Conservation (phyloP, 1,284 basidiomycete genomes). For the Trametes versicolor region DNA sequence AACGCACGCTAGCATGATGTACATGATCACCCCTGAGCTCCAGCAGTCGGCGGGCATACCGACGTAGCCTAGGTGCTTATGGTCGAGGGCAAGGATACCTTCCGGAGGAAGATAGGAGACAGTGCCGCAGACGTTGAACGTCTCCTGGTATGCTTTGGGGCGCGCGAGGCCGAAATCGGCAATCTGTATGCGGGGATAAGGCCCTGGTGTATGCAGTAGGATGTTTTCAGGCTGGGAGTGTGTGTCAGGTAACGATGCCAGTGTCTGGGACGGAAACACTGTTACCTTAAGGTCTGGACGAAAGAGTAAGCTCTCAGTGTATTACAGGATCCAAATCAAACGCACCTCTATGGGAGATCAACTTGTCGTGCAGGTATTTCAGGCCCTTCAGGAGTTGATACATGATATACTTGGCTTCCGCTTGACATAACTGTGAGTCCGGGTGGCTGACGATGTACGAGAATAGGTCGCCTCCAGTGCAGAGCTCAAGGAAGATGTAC, state of each 20-base stretch:
- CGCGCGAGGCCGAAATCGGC: constrained; percentile 90
- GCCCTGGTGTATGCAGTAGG: constrained; percentile 75
- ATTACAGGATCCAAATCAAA: neutral
- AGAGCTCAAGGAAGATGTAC: constrained; percentile 81
- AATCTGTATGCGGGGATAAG: constrained; percentile 84
- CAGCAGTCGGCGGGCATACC: constrained; percentile 87
- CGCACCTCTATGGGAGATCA: constrained; percentile 84
- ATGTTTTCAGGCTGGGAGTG: constrained; percentile 82
- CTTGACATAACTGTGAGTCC: constrained; percentile 70
- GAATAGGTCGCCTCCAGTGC: constrained; percentile 83
- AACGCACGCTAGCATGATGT: constrained; percentile 81
- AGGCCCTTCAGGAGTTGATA: constrained; percentile 82
- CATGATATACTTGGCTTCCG: constrained; percentile 86
- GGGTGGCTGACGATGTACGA: constrained; percentile 76
- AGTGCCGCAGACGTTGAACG: constrained; percentile 84
- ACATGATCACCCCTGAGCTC: constrained; percentile 83
- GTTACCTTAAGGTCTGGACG: constrained; percentile 75
- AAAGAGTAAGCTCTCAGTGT: neutral
- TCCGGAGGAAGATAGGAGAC: constrained; percentile 88
- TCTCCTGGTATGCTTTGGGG: constrained; percentile 80
- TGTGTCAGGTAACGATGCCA: constrained; percentile 5
- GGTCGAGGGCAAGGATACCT: constrained; percentile 78
- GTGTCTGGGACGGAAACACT: neutral
- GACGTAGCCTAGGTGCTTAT: constrained; percentile 76
- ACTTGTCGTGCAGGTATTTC: constrained; percentile 76